Evolutionary conservation across 208 protist genomes (phyloP).

Genomic region (Vickermania ingenoplastis): DNA sequence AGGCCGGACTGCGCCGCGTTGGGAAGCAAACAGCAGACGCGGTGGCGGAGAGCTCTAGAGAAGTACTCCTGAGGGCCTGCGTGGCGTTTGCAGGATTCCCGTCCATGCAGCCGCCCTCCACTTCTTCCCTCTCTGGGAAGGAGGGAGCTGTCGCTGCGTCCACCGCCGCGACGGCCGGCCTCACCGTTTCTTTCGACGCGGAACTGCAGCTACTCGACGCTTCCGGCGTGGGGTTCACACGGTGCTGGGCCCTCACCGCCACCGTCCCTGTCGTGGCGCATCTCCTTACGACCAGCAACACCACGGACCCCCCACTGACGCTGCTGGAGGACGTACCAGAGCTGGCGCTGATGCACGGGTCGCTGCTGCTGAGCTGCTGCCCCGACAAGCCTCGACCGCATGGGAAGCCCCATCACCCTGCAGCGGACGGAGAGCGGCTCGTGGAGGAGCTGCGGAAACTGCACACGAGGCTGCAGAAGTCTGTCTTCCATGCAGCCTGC

Average conservation of each 20-base stretch:
- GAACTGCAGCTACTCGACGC: neutral
- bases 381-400: neutral
- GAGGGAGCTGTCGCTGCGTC: too few relatives aligned
- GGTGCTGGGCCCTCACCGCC: neutral
- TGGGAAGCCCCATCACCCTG: neutral
- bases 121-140: too few relatives aligned
- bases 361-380: slow-evolving; percentile 4
- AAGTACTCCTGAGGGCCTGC: neutral
- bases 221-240: neutral
- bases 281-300: neutral
- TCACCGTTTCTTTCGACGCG: neutral
- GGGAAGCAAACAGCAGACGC: neutral
- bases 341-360: slow-evolving; percentile 14
- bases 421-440: too few relatives aligned
- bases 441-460: too few relatives aligned
- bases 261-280: neutral
- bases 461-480: too few relatives aligned
- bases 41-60: neutral
- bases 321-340: slow-evolving; percentile 15
- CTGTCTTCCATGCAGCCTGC: too few relatives aligned
- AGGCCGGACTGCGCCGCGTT: neutral
- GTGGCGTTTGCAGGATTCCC: neutral
- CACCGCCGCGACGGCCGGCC: neutral
- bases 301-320: neutral
- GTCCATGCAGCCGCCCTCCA: neutral